phyloP scores from a whole-genome alignment of 805 yeast genomes.

The Lipomyces lipofer region DNA sequence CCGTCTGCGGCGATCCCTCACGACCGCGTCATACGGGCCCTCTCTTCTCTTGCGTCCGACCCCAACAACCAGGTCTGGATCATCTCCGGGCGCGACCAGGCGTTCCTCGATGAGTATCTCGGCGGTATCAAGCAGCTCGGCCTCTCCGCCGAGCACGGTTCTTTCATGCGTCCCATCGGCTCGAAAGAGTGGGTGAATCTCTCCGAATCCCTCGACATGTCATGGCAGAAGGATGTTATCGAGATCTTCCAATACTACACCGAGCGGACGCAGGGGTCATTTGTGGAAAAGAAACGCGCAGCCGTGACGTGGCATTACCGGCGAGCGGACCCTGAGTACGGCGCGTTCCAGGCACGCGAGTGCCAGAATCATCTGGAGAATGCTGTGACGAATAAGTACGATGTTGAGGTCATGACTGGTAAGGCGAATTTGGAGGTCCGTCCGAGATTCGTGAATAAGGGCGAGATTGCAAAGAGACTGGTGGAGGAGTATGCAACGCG shows the following conservation, averaged over 20 bases:
- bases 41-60: constrained; percentile 65
- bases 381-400: constrained; percentile 63
- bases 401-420: constrained; percentile 94
- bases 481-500: constrained; percentile 49
- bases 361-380: constrained; percentile 63
- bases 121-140: constrained; percentile 72
- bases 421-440: constrained; percentile 98
- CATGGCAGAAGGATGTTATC: constrained; percentile 87
- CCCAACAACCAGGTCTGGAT: constrained; percentile 89
- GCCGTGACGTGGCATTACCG: constrained; percentile 99
- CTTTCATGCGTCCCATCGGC: constrained; percentile 74
- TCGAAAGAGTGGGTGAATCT: constrained; percentile 75
- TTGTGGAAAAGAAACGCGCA: constrained; percentile 82
- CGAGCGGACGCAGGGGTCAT: constrained; percentile 86
- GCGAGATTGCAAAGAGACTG: constrained; percentile 86
- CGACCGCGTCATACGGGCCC: constrained; percentile 59
- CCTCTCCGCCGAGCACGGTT: constrained; percentile 95
- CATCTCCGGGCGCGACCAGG: constrained; percentile 93
- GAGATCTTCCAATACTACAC: constrained; percentile 73
- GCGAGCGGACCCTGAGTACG: constrained; percentile 90
- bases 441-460: constrained; percentile 91
- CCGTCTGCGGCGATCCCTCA: constrained; percentile 99
- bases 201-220: constrained; percentile 81
- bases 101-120: constrained; percentile 83
- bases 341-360: constrained; percentile 78